Evolutionary conservation across 2,329 filamentous ascomycete genomes (phyloP), one percentile per base, ranked within the genome.

Genomic region (Cadophora sp.): DNA sequence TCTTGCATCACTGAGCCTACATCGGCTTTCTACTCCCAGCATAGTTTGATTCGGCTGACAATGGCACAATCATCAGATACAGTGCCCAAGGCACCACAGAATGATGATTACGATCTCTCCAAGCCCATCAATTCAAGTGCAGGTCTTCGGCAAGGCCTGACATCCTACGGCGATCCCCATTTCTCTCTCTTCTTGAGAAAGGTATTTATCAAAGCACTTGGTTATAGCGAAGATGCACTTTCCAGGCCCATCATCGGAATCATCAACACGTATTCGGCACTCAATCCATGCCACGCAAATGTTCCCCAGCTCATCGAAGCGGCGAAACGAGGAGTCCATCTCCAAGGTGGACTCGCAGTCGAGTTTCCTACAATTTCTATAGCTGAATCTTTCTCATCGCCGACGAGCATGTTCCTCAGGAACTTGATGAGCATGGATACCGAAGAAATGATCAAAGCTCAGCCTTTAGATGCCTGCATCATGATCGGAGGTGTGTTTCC

Each of bases 391-490:
- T 93, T 93, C 74, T 83, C 90, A 0, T 81, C 84, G 53, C 90
- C 90, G 2, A 92, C 90, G 4, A 92, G 89, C 79, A 92, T 93
- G 91, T 92, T 88, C 64, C 74, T 93, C 58, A 79, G 91, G 39
- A 93, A 93, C 70, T 74, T 93, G 65, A 93, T 93, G 90, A 89
- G 87, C 71, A 91, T 93, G 88, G 91, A 93, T 74, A 93, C 91
- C 0, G 91, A 93, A 76, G 90, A 93, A 80, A 93, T 93, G 90
- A 88, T 92, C 62, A 81, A 81, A 51, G 90, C 89, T 0, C 90
- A 93, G 77, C 90, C 90, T 0, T 82, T 90, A 18, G 90, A 93
- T 78, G 87, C 88, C 0, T 86, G 87, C 11, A 83, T 91, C 16
- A 81, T 90, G 70, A 89, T 92, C 71, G 90, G 90, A 58, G 89